Evolutionary conservation across 2,329 filamentous ascomycete species (phyloP), one percentile per base, ranked within the genome.

Genomic region (Ceratocystis papillata): DNA sequence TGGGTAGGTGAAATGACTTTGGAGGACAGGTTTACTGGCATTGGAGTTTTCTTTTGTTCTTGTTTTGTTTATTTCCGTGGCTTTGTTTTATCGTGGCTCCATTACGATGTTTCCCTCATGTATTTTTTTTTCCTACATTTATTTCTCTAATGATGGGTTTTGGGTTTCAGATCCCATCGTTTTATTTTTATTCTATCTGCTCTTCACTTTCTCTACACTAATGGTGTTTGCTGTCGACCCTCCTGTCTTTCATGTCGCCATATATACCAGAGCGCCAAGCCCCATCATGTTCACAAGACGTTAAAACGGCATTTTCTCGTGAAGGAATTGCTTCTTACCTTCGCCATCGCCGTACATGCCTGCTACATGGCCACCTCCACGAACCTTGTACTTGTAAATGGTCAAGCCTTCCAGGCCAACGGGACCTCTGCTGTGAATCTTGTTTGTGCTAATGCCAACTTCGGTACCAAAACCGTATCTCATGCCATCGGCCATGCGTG

Each of bases 391-490:
- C 79, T 96, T 96, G 78, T 99, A 96, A 69, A 97, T 97, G 74
- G 90, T 96, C 74, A 99, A 77, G 0, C 94, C 94, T 73, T 97
- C 94, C 64, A 99, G 78, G 1, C 94, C 94, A 5, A 99, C 94
- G 0, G 94, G 94, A 0, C 94, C 94, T 63, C 94, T 81, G 1
- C 90, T 89, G 74, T 99, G 94, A 69, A 99, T 96, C 80, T 97
- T 99, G 80, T 96, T 99, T 62, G 94, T 99, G 78, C 89, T 95
- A 76, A 99, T 97, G 65, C 94, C 94, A 28, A 99, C 94, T 77
- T 99, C 94, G 0, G 94, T 97, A 61, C 94, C 94, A 76, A 99
- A 99, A 6, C 94, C 94, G 74, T 95, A 97, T 53, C 94, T 83
- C 88, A 96, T 96, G 6, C 94, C 94, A 75, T 99, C 94, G 5